These are phyloP conservation scores for Vitis cinerea DNA, from an alignment of 164 flowering plant species.

Conservation along the genomic window DNA sequence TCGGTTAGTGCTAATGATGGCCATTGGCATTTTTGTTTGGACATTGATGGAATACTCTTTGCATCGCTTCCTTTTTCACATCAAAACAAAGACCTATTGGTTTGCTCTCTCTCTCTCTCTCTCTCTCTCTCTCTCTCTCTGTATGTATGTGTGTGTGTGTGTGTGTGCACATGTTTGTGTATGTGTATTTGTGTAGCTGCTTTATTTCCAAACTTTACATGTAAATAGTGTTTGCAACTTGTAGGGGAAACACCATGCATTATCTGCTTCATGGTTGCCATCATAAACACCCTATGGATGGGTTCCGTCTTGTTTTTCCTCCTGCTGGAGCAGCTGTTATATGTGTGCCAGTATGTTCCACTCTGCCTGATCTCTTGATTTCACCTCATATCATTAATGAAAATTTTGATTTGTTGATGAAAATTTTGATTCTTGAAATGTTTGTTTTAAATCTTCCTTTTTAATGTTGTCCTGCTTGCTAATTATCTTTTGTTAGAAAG, in stretches of 20 bases:
- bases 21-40: slow-evolving; percentile 70
- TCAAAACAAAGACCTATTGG: slow-evolving; percentile 85
- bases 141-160: background rate
- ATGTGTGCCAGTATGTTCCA: slow-evolving; percentile 56
- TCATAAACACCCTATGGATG: slow-evolving; percentile 98
- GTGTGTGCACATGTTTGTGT: background rate
- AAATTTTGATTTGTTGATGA: background rate
- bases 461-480: too few species aligned
- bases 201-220: too few species aligned
- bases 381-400: background rate
- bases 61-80: slow-evolving; percentile 94
- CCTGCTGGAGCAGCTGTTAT: slow-evolving; percentile 88
- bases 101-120: slow-evolving; percentile 23
- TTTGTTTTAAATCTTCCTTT: too few species aligned
- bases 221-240: background rate
- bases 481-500: too few species aligned
- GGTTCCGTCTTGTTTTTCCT: slow-evolving; percentile 90
- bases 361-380: background rate
- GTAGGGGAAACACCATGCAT: slow-evolving; percentile 88
- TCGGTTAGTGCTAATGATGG: slow-evolving; percentile 39
- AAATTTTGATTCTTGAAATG: background rate
- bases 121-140: slow-evolving; percentile 1
- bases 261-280: slow-evolving; percentile 98
- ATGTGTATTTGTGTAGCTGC: background rate
- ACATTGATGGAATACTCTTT: slow-evolving; percentile 73